Conservation (phyloP, 441 rosid species). For the Syzygium syzygioides region DNA sequence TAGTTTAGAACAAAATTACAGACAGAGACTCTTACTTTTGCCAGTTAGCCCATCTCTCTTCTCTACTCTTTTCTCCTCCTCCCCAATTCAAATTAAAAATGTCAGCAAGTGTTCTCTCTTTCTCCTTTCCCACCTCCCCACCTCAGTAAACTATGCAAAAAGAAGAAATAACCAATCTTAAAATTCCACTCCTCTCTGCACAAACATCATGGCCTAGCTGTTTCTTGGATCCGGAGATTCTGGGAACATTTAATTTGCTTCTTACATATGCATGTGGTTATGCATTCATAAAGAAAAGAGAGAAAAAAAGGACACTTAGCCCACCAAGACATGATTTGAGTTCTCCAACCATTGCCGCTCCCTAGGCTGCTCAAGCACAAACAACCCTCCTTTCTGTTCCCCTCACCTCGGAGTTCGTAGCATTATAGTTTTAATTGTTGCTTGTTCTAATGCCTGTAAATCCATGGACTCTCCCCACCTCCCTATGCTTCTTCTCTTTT, state of each 20-base stretch:
- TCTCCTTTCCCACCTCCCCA: neutral
- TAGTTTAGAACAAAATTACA: neutral
- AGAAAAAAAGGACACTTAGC: slow-evolving; percentile 7
- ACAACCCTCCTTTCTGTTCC: slow-evolving; percentile 12
- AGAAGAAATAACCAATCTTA: slow-evolving; percentile 11
- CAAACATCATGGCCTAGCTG: slow-evolving; percentile 67
- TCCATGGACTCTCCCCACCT: slow-evolving; percentile 16
- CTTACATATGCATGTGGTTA: neutral
- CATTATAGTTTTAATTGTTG: neutral
- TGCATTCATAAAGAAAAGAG: neutral
- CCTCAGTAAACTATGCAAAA: slow-evolving; percentile 23
- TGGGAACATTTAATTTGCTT: slow-evolving; percentile 40
- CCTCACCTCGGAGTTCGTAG: slow-evolving; percentile 37
- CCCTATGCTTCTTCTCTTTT: slow-evolving; percentile 11
- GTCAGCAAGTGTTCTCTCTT: slow-evolving; percentile 5
- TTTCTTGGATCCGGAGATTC: slow-evolving; percentile 85
- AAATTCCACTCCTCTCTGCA: slow-evolving; percentile 42
- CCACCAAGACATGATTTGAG: slow-evolving; percentile 45
- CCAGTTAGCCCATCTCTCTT: neutral
- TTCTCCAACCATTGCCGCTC: slow-evolving; percentile 25
- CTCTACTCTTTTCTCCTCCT: neutral
- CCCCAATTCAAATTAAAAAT: slow-evolving; percentile 26
- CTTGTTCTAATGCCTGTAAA: slow-evolving; percentile 51
- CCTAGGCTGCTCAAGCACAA: slow-evolving; percentile 30
- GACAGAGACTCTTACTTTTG: neutral